These are phyloP conservation scores for Clitoria ternatea DNA, from an alignment of 306 rosid genomes.

Conservation along the genomic window DNA sequence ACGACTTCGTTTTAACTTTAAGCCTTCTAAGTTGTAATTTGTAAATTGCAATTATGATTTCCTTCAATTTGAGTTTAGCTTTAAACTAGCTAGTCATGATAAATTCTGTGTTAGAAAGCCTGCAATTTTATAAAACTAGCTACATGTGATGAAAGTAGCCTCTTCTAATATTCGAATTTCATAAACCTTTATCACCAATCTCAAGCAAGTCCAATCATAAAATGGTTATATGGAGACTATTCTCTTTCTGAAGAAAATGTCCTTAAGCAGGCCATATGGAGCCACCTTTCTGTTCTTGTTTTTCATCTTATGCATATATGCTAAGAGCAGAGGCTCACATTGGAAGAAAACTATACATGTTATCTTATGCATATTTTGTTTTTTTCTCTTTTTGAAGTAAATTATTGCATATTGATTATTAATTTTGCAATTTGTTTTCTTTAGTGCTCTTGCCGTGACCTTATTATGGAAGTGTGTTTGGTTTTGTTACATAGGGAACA, in stretches of 20 bases:
- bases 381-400: background rate
- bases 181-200: background rate
- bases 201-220: background rate
- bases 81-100: background rate
- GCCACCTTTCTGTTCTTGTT: background rate
- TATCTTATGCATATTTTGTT: background rate
- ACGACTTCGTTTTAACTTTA: background rate
- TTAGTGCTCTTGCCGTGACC: constrained; percentile 1
- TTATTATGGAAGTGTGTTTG: background rate
- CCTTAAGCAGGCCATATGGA: background rate
- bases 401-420: background rate
- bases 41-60: background rate
- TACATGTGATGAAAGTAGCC: background rate
- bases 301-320: background rate
- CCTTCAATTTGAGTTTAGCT: background rate
- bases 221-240: background rate
- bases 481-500: constrained; percentile 29
- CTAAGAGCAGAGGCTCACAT: background rate
- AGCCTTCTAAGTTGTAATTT: background rate
- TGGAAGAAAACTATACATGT: background rate
- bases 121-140: background rate
- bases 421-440: background rate
- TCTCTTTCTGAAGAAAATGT: background rate
- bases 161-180: background rate
- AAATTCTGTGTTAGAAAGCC: background rate